Conservation (phyloP, 805 yeast genomes). For the Kodamaea jinghongensis region DNA sequence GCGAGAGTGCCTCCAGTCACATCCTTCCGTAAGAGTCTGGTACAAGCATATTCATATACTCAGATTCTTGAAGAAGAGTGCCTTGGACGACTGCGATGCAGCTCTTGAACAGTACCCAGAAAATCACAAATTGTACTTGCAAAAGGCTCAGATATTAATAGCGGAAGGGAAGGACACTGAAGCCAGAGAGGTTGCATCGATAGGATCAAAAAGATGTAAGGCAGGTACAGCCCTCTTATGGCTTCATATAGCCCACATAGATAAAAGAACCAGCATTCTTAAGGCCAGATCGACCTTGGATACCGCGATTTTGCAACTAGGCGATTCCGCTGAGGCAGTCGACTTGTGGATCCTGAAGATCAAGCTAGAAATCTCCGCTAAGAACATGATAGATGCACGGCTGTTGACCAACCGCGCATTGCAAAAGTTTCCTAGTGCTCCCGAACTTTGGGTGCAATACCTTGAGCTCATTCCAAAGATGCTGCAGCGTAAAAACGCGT, state of each 20-base stretch:
- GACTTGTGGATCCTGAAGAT: constrained; percentile 59
- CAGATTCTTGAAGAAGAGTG: constrained; percentile 33
- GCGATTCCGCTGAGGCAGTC: constrained; percentile 39
- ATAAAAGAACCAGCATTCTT: constrained; percentile 29
- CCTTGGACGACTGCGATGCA: constrained; percentile 31
- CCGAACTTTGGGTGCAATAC: constrained; percentile 64
- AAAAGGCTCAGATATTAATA: constrained; percentile 55
- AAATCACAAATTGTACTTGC: constrained; percentile 55
- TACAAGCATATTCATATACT: constrained; percentile 55
- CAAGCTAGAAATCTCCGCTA: constrained; percentile 50
- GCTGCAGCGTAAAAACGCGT: constrained; percentile 53
- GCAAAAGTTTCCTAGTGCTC: constrained; percentile 54
- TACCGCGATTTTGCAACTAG: constrained; percentile 51
- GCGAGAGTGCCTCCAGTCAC: constrained; percentile 25
- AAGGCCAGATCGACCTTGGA: constrained; percentile 75
- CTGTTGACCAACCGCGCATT: constrained; percentile 58
- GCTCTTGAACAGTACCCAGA: constrained; percentile 52
- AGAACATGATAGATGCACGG: constrained; percentile 51
- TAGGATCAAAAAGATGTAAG: constrained; percentile 52
- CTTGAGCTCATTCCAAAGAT: constrained; percentile 46
- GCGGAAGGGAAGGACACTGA: constrained; percentile 24
- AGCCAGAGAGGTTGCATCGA: constrained; percentile 48
- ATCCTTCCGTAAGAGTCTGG: constrained; percentile 49
- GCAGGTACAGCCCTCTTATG: constrained; percentile 45
- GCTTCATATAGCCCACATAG: constrained; percentile 49